A percentile compares a stretch with the other conserved stretches of the same genome.
These are phyloP conservation scores for Nigrospora oryzae DNA, from an alignment of 2,329 filamentous ascomycete genomes.

Conservation along the genomic window DNA sequence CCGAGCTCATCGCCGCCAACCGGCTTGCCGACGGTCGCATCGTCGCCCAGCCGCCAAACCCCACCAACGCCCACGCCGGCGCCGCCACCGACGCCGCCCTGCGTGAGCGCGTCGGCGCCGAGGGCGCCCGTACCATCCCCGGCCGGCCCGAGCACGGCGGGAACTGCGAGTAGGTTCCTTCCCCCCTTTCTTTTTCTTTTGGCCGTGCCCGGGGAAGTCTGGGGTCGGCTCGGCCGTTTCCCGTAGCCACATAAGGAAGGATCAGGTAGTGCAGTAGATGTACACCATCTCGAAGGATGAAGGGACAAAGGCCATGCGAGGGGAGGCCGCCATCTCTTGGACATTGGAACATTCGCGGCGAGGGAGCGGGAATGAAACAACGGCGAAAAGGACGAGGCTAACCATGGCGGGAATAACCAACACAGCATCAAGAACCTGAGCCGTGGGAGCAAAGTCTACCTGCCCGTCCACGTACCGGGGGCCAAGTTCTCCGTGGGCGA, in stretches of 20 bases:
- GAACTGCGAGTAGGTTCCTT: slow-evolving; percentile 57
- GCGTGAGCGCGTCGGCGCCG: slow-evolving; percentile 59
- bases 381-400: not conserved
- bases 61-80: slow-evolving; percentile 66
- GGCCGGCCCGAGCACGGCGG: slow-evolving; percentile 81
- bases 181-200: not conserved
- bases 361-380: no score
- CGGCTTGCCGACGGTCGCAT: slow-evolving; percentile 48
- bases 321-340: no score
- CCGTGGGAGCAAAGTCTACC: slow-evolving; percentile 72
- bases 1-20: slow-evolving; percentile 63
- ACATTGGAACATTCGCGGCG: no score
- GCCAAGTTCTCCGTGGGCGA: slow-evolving; percentile 90
- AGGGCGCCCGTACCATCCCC: slow-evolving; percentile 80
- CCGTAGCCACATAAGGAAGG: no score
- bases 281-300: no score
- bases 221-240: no score
- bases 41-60: slow-evolving; percentile 71
- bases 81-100: slow-evolving; percentile 42
- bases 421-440: slow-evolving; percentile 69
- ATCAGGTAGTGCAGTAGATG: no score
- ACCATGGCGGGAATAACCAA: not conserved
- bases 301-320: no score
- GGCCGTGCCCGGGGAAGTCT: no score
- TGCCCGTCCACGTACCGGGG: slow-evolving; percentile 78